A percentile compares a stretch with the other conserved stretches of the same genome.
Conservation (phyloP, 2,329 filamentous ascomycete genomes). For the Fusarium sp. region DNA sequence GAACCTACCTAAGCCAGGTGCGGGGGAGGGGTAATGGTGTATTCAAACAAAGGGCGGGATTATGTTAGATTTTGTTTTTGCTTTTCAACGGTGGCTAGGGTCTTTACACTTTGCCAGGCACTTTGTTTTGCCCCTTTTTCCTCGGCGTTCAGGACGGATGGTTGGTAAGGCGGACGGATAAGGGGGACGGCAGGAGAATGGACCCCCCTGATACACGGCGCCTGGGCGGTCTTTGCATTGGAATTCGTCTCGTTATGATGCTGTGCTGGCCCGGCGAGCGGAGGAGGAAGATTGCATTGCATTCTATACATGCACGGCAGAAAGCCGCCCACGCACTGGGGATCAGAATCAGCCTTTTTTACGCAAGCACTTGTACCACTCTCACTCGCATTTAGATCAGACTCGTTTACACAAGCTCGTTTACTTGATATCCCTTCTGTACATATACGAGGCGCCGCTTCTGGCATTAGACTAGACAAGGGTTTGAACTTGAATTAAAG, state of each 20-base stretch:
- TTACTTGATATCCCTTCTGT: conserved; percentile 30
- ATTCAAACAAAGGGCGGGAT: background rate
- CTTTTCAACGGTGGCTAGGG: conserved; percentile 10
- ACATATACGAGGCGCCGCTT: conserved; percentile 36
- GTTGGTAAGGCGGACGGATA: conserved; percentile 1
- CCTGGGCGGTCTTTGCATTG: conserved; percentile 28
- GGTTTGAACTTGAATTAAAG: conserved; percentile 13
- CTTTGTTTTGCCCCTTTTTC: conserved; percentile 7
- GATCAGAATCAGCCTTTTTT: conserved; percentile 17
- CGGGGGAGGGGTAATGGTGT: background rate
- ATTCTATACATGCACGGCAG: conserved; percentile 20
- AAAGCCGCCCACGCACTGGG: conserved; percentile 19
- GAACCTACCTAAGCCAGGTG: background rate
- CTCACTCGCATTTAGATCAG: conserved; percentile 33
- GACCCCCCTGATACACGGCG: conserved; percentile 31
- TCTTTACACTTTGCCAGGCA: conserved; percentile 1
- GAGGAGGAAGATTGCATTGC: conserved; percentile 3
- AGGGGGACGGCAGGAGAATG: conserved; percentile 25
- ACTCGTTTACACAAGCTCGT: conserved; percentile 26
- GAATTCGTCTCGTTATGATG: conserved; percentile 29
- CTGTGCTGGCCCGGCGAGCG: conserved; percentile 18
- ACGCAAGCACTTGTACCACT: conserved; percentile 20
- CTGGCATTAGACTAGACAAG: conserved; percentile 42
- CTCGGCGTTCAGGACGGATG: conserved; percentile 34
- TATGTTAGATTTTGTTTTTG: conserved; percentile 16